These are phyloP conservation scores for Eutypella sp. DNA, from an alignment of 2,329 filamentous ascomycete genomes.

Conservation along the genomic window DNA sequence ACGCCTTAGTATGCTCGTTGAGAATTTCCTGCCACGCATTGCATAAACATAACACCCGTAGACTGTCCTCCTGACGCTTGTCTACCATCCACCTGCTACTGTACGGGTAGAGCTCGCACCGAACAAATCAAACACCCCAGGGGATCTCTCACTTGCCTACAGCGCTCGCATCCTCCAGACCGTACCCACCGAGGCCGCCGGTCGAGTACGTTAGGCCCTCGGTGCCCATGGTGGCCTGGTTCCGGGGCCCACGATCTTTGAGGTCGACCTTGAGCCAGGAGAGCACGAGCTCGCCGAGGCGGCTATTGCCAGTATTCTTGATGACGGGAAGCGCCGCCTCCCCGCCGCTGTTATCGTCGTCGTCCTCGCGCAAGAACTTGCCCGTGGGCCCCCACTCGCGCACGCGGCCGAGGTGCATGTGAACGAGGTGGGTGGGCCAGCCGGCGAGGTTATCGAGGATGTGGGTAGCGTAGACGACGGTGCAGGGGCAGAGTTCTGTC, in stretches of 20 bases:
- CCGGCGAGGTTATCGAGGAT: conserved; percentile 91
- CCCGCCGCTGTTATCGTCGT: no score
- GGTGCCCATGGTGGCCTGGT: conserved; percentile 44
- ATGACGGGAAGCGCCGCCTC: no score
- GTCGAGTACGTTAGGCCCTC: conserved; percentile 62
- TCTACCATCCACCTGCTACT: neutral
- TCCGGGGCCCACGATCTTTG: conserved; percentile 71
- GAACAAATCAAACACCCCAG: no score
- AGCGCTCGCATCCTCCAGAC: conserved; percentile 43
- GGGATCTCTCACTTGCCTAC: conserved; percentile 3
- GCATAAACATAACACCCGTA: neutral
- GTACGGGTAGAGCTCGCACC: no score
- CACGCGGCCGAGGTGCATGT: conserved; percentile 86
- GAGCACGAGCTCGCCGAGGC: conserved; percentile 81
- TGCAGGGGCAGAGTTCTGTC: conserved; percentile 76
- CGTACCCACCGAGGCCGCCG: conserved; percentile 51
- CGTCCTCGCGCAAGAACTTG: conserved; percentile 56
- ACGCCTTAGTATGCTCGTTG: neutral
- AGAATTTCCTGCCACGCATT: neutral
- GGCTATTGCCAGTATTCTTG: conserved; percentile 64
- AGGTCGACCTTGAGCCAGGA: conserved; percentile 82
- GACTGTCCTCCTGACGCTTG: neutral
- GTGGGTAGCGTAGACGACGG: conserved; percentile 95
- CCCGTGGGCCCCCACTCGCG: conserved; percentile 80
- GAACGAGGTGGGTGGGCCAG: conserved; percentile 93